These are phyloP conservation scores for Crithidia fasciculata DNA, from an alignment of 208 protist species.

Conservation along the genomic window DNA sequence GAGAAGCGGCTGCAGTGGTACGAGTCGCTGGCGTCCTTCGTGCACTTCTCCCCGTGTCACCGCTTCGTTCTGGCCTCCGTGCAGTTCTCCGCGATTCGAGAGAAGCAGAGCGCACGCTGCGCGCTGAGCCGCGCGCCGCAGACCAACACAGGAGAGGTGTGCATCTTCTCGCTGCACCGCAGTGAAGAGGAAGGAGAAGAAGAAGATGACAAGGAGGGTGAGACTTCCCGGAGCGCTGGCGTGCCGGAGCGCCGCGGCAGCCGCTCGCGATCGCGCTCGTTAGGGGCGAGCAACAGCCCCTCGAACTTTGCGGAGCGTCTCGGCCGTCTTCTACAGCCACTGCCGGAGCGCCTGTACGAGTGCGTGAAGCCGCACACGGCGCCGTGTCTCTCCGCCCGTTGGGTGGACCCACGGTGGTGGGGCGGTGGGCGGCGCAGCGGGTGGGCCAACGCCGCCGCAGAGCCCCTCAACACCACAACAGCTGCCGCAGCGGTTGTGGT, in stretches of 20 bases:
- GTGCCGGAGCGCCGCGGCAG: not conserved
- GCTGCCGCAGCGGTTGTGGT: slow-evolving; percentile 17
- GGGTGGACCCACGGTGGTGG: slow-evolving; percentile 79
- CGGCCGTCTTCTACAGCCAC: slow-evolving; percentile 5
- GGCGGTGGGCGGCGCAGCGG: slow-evolving; percentile 35
- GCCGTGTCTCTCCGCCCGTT: slow-evolving; percentile 51
- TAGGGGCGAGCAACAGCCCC: not conserved
- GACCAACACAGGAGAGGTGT: slow-evolving; percentile 49
- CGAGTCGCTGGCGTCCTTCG: slow-evolving; percentile 49
- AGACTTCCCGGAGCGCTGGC: too few relatives aligned
- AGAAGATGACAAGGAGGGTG: not conserved
- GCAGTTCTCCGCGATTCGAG: slow-evolving; percentile 45
- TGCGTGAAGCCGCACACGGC: slow-evolving; percentile 39
- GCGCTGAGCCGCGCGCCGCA: slow-evolving; percentile 3
- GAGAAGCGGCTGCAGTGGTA: slow-evolving; percentile 63
- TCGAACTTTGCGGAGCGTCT: slow-evolving; percentile 8
- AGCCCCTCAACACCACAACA: slow-evolving; percentile 28
- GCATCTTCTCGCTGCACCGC: slow-evolving; percentile 71
- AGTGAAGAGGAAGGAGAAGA: not conserved
- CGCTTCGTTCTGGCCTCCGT: slow-evolving; percentile 68
- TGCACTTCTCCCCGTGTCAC: slow-evolving; percentile 65
- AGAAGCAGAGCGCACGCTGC: slow-evolving; percentile 17
- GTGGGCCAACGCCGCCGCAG: slow-evolving; percentile 33
- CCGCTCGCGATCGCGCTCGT: not conserved
- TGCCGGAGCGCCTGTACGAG: slow-evolving; percentile 45